Evolutionary conservation across 1,139 yeast species (phyloP), one percentile per base, ranked within the genome.

Genomic region (Zygosaccharomyces pseudobailii): DNA sequence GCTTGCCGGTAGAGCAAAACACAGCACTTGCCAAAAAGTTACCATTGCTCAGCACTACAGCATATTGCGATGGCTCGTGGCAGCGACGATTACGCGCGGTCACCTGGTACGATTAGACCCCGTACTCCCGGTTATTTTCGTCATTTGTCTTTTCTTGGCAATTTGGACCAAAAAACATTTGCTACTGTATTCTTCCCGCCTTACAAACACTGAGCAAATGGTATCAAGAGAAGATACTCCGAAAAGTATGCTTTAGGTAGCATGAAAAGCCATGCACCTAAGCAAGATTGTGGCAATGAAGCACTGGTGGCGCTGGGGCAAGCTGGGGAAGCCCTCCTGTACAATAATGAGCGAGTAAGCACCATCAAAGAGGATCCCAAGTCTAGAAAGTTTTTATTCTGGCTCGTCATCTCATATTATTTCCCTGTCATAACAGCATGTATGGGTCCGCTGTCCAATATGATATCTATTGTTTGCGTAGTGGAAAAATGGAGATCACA

Each of bases 341-440:
- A 63, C 35, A 57, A 54, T 28, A 53, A 55, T 19, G 59, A 56
- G 31, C 55, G 66, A 40, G 55, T 61, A 5, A 54, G 54, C 33
- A 55, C 61, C 5, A 53, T 62, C 6, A 58, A 59, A 42, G 54
- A 58, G 6, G 61, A 63, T 21, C 64, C 66, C 3, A 42, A 56
- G 5, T 53, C 57, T 1, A 39, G 32, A 8, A 42, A 49, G 20
- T 81, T 80, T 55, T 59, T 77, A 2, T 39, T 75, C 28, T 84
- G 90, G 89, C 82, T 79, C 57, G 58, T 74, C 13, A 67, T 82
- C 0, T 79, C 88, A 2, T 75, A 84, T 4, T 80, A 80, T 56
- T 75, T 86, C 56, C 95, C 95, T 0, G 73, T 87, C 13, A 62
- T 83, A 3, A 81, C 89, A 0, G 89, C 94, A 1, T 84, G 90